Conservation (phyloP, 257 asterid genomes). For the Henckelia pumila region DNA sequence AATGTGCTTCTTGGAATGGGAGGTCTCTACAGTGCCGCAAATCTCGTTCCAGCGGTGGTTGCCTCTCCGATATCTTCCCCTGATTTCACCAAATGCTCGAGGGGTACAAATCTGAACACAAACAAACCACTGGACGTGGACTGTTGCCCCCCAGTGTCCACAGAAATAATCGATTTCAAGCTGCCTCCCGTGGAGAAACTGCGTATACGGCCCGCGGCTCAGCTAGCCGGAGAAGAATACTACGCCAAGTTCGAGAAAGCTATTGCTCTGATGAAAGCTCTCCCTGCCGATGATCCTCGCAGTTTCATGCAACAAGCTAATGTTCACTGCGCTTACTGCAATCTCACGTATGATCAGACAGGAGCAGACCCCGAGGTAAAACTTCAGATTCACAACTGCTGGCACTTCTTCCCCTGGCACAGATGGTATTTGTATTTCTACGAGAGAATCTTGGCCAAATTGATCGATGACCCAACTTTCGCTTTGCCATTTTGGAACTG, state of each 20-base stretch:
- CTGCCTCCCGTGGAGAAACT: conserved; percentile 28
- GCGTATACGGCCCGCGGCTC: conserved; percentile 39
- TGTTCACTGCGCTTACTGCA: conserved; percentile 51
- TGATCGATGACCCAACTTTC: conserved; percentile 42
- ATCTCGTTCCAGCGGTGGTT: conserved; percentile 16
- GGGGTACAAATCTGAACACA: conserved; percentile 36
- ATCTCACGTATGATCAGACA: conserved; percentile 36
- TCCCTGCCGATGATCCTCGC: conserved; percentile 39
- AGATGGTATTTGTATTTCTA: conserved; percentile 48
- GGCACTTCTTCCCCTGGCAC: conserved; percentile 48
- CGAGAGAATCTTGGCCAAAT: conserved; percentile 41
- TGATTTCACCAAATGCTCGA: conserved; percentile 37
- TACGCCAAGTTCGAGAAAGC: conserved; percentile 40
- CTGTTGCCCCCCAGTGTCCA: conserved; percentile 37
- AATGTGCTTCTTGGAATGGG: conserved; percentile 36
- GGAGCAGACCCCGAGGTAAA: conserved; percentile 27
- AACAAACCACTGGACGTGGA: conserved; percentile 33
- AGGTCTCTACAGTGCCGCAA: conserved; percentile 30
- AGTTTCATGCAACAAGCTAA: conserved; percentile 48
- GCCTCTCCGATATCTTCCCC: conserved; percentile 39
- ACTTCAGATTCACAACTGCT: conserved; percentile 43
- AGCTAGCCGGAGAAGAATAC: conserved; percentile 34
- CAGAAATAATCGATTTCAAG: conserved; percentile 23
- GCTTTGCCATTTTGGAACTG: conserved; percentile 47
- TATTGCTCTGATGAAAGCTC: conserved; percentile 34